Base-by-base conservation (phyloP, 352 stramenopile species). In the Pythium monospermum region DNA sequence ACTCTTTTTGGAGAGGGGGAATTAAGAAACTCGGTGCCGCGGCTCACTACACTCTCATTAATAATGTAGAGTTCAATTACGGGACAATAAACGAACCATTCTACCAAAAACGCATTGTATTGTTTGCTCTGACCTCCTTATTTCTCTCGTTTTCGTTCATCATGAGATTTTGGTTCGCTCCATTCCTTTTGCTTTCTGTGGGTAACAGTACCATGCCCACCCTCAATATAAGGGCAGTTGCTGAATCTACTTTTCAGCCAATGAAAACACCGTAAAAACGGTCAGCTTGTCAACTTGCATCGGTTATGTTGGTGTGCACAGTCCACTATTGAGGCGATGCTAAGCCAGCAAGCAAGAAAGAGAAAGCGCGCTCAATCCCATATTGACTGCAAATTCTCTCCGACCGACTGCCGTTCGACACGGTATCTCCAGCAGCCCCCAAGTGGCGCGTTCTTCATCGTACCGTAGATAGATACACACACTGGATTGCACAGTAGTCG, bases 1-100 rank as follows among this genome's bases (percentile, higher is more conserved):
- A 33, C 22, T 21, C 25, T 33, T 15, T 5, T 21, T 35, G 40
- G 23, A 22, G 11, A 28, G 37, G 19, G 19, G n/a, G n/a, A n/a
- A n/a, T n/a, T n/a, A n/a, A n/a, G n/a, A n/a, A n/a, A n/a, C 30
- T 13, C 30, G 30, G 7, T 8, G 19, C 37, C 47, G 35, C 26
- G 22, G 42, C 49, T 48, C 26, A 42, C 36, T n/a, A 15, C 35
- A 27, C 38, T 49, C 52, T 57, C 46, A 46, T 50, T 48, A 46
- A 54, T 59, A 55, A 45, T 66, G 58, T 59, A 59, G 58, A 61
- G 59, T 67, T 67, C 53, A 55, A 32, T 56, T 48, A 67, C 46
- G 46, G 59, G 59, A 67, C 59, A 67, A 67, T 67, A 67, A 52
- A 62, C 55, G 55, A 62, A 62, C 47, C 51, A 66, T 38, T 64